Evolutionary conservation across 2,329 filamentous ascomycete species (phyloP), one percentile per base, ranked within the genome.

Genomic region (Calonectria pteridis): DNA sequence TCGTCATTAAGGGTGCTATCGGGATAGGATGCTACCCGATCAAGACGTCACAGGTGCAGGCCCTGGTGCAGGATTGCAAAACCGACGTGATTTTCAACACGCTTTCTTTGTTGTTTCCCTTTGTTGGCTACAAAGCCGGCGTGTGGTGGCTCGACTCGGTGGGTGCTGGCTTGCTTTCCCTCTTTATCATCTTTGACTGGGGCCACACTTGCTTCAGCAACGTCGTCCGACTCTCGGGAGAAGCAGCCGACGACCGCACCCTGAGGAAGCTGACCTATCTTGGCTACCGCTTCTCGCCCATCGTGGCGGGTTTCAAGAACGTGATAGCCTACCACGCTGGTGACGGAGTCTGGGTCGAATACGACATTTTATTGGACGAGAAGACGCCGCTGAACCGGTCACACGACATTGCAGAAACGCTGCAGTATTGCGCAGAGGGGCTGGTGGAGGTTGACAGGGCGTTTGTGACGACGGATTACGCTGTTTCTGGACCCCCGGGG

Each of bases 51-150:
- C 94, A 93, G 75, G 95, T 97, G 0, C 95, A 96, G 81, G 94
- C 95, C 0, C 83, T 94, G 14, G 81, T 83, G 0, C 82, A 84
- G 18, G 82, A 84, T 14, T 84, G 82, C 72, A 84, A 87, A 80
- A 93, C 94, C 0, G 94, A 97, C 79, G 94, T 97, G 13, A 91
- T 97, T 26, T 97, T 98, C 89, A 98, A 98, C 85, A 92, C 91
- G 0, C 95, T 96, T 77, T 95, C 93, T 55, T 95, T 97, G 78
- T 89, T 96, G n/a, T 97, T 97, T 80, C 95, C 95, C 0, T 88
- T 97, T 0, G 81, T 93, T 64, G 92, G 92, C 9, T 86, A 89
- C 77, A 86, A 89, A 63, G 85, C 89, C 5, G 81, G 89, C 29
- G 79, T 93, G 18, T 94, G 92, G 92, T 94, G 92, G 92, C 86